Evolutionary conservation across 2,329 filamentous ascomycete species (phyloP).

Genomic region (Keithomyces neogunnii): DNA sequence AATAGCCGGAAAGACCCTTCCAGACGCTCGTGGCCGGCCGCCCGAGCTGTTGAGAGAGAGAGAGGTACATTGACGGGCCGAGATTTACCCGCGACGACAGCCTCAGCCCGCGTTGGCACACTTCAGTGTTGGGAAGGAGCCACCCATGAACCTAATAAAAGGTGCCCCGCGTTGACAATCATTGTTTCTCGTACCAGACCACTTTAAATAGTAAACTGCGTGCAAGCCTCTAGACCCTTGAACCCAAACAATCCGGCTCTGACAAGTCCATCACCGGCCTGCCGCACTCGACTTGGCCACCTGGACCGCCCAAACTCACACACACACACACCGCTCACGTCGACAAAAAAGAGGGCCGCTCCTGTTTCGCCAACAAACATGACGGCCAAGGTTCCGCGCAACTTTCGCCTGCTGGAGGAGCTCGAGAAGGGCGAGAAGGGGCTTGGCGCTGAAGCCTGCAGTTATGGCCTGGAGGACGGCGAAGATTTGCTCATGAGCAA

Average conservation of each 20-base stretch:
- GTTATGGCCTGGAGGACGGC: constrained; percentile 87
- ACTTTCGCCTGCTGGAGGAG: constrained; percentile 95
- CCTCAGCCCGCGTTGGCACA: too few relatives aligned
- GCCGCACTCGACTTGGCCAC: not conserved
- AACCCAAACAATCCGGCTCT: not conserved
- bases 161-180: not conserved
- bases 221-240: not conserved
- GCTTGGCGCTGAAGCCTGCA: constrained; percentile 90
- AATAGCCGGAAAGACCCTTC: not conserved
- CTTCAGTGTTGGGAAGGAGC: not conserved
- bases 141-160: not conserved
- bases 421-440: constrained; percentile 99
- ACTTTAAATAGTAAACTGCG: too few relatives aligned
- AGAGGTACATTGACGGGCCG: constrained; percentile 2
- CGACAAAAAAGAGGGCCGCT: not conserved
- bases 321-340: too few relatives aligned
- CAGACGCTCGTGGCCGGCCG: not conserved
- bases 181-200: not conserved
- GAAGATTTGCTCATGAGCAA: constrained; percentile 96
- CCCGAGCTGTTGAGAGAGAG: too few relatives aligned
- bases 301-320: too few relatives aligned
- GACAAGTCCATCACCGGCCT: not conserved
- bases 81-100: constrained; percentile 7
- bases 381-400: constrained; percentile 67
- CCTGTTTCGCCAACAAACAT: constrained; percentile 20